Evolutionary conservation across 495 filamentous ascomycete genomes (phyloP).

Genomic region (Neohortaea acidophila): DNA sequence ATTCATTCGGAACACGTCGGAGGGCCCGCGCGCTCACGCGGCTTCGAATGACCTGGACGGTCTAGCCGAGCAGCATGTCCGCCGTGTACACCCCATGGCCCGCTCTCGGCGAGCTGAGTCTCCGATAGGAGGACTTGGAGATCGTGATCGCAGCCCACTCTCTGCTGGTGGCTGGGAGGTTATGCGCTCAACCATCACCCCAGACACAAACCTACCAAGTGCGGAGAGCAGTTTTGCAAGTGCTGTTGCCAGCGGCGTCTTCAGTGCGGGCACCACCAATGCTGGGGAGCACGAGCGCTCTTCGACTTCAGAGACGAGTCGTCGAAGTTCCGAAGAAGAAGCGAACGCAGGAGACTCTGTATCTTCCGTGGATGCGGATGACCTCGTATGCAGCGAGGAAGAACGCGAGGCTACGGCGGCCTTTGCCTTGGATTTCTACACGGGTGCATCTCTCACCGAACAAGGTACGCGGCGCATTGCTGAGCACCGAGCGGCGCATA

Average conservation of each 20-base stretch:
- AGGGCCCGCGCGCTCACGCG: too few species aligned
- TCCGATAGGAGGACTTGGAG: constrained; percentile 55
- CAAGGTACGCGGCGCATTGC: constrained; percentile 7
- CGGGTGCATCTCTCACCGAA: neutral
- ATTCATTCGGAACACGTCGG: too few species aligned
- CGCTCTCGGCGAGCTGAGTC: constrained; percentile 22
- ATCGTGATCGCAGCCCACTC: constrained; percentile 60
- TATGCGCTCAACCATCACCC: constrained; percentile 61
- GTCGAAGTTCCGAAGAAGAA: constrained; percentile 3
- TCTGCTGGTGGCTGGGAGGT: constrained; percentile 53
- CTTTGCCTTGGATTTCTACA: constrained; percentile 12
- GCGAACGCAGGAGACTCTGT: constrained; percentile 2
- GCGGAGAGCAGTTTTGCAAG: constrained; percentile 67
- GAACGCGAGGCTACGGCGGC: constrained; percentile 1
- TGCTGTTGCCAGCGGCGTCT: constrained; percentile 37
- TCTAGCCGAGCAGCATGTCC: too few species aligned
- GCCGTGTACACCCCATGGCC: constrained; percentile 6
- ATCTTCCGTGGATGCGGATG: constrained; percentile 14
- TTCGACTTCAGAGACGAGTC: constrained; percentile 1
- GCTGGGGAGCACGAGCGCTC: constrained; percentile 2
- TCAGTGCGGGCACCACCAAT: constrained; percentile 14
- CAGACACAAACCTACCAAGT: constrained; percentile 66
- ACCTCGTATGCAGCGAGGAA: constrained; percentile 11
- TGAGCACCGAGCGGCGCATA: neutral
- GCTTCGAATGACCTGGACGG: too few species aligned